A percentile compares a stretch with the other conserved stretches of the same genome.
Conservation (phyloP, 495 filamentous ascomycete species). For the Xylaria telfairii region DNA sequence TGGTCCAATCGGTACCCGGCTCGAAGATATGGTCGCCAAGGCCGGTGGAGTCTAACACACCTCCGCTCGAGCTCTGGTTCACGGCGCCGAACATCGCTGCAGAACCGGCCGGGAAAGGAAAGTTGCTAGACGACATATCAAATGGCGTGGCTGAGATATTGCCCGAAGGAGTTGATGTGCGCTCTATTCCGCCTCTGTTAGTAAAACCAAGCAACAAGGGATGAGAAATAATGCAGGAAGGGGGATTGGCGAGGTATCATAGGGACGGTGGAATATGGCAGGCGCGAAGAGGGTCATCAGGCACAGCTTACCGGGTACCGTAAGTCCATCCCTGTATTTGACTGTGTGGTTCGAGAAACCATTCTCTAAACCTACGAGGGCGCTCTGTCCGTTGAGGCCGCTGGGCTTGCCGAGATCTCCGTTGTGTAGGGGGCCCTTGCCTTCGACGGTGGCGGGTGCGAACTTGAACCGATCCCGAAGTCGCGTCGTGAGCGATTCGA, state of each 20-base stretch:
- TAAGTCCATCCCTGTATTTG: slow-evolving; percentile 37
- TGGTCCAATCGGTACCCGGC: slow-evolving; percentile 48
- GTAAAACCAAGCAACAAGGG: background rate
- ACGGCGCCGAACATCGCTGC: slow-evolving; percentile 53
- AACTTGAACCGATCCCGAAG: slow-evolving; percentile 77
- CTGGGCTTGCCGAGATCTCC: slow-evolving; percentile 33
- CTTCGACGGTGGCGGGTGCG: slow-evolving; percentile 51
- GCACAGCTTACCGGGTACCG: slow-evolving; percentile 37
- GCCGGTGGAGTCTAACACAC: slow-evolving; percentile 36
- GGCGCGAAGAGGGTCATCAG: background rate
- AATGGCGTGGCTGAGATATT: slow-evolving; percentile 63
- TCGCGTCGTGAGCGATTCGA: slow-evolving; percentile 78
- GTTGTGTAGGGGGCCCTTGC: slow-evolving; percentile 43
- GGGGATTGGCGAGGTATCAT: background rate
- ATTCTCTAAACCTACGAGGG: slow-evolving; percentile 41
- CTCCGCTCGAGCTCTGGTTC: slow-evolving; percentile 48
- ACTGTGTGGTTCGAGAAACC: slow-evolving; percentile 35
- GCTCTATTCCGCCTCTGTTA: slow-evolving; percentile 40
- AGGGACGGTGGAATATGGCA: background rate
- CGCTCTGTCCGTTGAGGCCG: slow-evolving; percentile 38
- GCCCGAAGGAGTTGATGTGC: slow-evolving; percentile 51
- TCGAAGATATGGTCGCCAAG: slow-evolving; percentile 42
- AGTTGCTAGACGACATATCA: slow-evolving; percentile 53
- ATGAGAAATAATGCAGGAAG: background rate
- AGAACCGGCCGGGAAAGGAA: slow-evolving; percentile 54